Evolutionary conservation across 208 protist species (phyloP), one percentile per base, ranked within the genome.

Genomic region (Endotrypanum monterogeii): DNA sequence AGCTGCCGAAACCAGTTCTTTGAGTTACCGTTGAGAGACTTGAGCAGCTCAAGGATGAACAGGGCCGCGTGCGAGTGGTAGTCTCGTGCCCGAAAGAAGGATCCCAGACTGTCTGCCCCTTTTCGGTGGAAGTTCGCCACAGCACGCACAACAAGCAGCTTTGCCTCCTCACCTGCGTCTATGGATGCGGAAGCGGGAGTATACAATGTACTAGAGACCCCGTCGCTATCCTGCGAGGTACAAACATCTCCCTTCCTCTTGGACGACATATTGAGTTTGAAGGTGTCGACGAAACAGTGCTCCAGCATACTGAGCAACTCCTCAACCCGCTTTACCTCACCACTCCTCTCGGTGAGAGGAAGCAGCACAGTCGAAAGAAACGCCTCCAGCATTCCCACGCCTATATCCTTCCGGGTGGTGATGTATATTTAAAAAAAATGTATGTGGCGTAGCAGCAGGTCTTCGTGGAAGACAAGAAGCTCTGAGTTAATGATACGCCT

Each of bases 41-140:
- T 82, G 48, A 97, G 82, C 48, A 97, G 71, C 71, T 93, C 91
- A 55, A 94, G 87, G 63, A 97, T 80, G 60, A 97, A 97, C 62
- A 97, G 81, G 5, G 93, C 90, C 9, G 91, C 89, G 68, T 89
- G 85, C 8, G 80, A 74, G 77, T 92, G 86, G 70, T 97, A 94
- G 44, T 74, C 70, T 46, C 69, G 48, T 18, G 35, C 68, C 51
- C 67, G 51, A 74, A 94, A 93, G 72, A 90, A 92, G 20, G 32
- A 70, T 9, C 41, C 41, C 54, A 92, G 85, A 39, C 68, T 67
- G 18, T 3, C 32, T 11, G 60, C 55, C 12, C 75, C 89, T 8
- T 67, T 85, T 28, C 76, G 78, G 69, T 97, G 89, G 37, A 97
- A 85, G 18, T 62, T 57, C 7, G 71, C 52, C 8, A 97, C 89